Conservation (phyloP, 768 basidiomycete species). For the Chalciporus pseudorubinellus region DNA sequence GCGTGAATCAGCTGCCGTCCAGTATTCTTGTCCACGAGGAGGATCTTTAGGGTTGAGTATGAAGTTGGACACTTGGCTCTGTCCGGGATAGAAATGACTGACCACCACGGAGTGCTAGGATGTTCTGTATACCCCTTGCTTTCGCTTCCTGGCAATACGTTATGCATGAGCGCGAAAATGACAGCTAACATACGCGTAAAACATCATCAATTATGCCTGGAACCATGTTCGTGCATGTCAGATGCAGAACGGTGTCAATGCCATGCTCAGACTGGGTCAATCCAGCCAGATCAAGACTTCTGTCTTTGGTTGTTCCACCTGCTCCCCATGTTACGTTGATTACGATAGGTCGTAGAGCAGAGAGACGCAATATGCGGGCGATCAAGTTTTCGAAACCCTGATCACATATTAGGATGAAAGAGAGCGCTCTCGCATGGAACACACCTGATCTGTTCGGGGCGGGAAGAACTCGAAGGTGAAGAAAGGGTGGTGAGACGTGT, state of each 20-base stretch:
- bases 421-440: not conserved
- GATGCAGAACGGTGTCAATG: conserved; percentile 86
- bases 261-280: conserved; percentile 70
- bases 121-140: conserved; percentile 77
- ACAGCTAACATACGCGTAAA: conserved; percentile 57
- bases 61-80: not conserved
- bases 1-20: conserved; percentile 80
- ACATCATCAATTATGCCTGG: conserved; percentile 82
- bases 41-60: conserved; percentile 57
- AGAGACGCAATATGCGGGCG: conserved; percentile 80
- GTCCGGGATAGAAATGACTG: conserved; percentile 17
- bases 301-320: conserved; percentile 86
- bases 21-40: conserved; percentile 90
- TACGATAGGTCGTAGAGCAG: conserved; percentile 74
- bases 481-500: conserved; percentile 56
- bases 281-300: conserved; percentile 82
- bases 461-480: conserved; percentile 98
- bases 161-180: not conserved
- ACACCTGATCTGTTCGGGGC: conserved; percentile 85
- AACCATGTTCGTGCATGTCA: conserved; percentile 98
- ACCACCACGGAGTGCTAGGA: conserved; percentile 93
- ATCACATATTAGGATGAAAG: conserved; percentile 2
- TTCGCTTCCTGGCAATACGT: conserved; percentile 62
- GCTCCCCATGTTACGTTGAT: conserved; percentile 98
- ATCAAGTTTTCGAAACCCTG: conserved; percentile 92